phyloP scores from a whole-genome alignment of 2,329 filamentous ascomycete species.

The Ceratocystis ficicola region DNA sequence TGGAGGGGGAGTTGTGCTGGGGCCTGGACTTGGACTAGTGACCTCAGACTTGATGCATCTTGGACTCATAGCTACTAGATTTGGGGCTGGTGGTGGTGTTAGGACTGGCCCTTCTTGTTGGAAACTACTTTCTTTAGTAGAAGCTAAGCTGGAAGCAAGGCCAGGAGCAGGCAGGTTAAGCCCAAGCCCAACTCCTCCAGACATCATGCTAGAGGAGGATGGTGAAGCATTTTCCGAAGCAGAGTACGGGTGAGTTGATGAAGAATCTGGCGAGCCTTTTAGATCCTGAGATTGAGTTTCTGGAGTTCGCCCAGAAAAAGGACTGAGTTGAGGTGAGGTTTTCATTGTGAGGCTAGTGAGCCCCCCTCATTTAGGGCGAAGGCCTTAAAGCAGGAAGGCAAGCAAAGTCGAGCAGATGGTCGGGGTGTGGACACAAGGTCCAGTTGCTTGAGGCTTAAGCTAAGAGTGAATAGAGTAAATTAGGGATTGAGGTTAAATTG shows the following conservation, averaged over 20 bases:
- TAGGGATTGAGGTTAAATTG: background rate
- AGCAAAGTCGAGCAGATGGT: background rate
- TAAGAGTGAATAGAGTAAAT: too few relatives aligned
- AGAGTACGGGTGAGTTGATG: background rate
- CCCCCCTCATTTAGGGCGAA: background rate
- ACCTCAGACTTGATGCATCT: too few relatives aligned
- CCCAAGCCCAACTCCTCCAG: background rate
- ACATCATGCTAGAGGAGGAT: background rate
- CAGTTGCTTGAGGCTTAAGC: background rate
- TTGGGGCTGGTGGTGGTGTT: background rate
- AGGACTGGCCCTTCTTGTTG: background rate
- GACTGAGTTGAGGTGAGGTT: background rate
- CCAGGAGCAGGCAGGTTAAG: background rate
- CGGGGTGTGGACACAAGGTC: background rate
- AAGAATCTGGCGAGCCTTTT: background rate
- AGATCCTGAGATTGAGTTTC: background rate
- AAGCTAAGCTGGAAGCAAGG: background rate
- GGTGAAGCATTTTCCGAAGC: too few relatives aligned
- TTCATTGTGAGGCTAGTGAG: background rate
- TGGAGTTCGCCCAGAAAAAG: background rate
- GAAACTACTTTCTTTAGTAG: background rate
- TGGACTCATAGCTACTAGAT: background rate
- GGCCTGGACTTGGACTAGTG: background rate
- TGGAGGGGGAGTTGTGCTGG: background rate
- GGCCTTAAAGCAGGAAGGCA: background rate